Conservation (phyloP, 371 early-diverging fungal genomes). For the Saksenaea vasiformis region DNA sequence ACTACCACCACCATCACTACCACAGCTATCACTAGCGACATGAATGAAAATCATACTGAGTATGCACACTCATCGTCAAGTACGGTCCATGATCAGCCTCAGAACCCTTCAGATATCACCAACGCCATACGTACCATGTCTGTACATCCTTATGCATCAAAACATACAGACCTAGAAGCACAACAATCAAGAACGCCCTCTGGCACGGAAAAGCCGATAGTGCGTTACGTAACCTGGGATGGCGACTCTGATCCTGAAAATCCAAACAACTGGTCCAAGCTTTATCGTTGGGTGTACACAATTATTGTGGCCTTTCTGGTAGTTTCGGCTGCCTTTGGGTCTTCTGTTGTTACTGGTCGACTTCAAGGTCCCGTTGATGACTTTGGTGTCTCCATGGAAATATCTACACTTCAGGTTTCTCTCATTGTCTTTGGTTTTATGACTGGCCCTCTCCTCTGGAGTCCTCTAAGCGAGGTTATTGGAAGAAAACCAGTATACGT, state of each 20-base stretch:
- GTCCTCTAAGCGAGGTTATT: conserved; percentile 40
- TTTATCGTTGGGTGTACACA: conserved; percentile 32
- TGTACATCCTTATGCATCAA: conserved; percentile 7
- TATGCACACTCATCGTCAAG: background rate
- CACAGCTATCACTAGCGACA: background rate
- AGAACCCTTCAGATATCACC: background rate
- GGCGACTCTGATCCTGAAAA: conserved; percentile 38
- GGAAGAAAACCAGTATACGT: conserved; percentile 45
- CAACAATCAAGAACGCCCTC: background rate
- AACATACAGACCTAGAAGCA: conserved; percentile 11
- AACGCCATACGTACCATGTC: background rate
- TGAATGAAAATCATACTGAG: background rate
- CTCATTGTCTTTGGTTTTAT: conserved; percentile 51
- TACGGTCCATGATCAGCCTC: background rate
- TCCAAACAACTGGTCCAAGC: conserved; percentile 43
- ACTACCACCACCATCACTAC: background rate
- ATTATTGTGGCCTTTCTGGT: conserved; percentile 38
- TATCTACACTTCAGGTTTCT: conserved; percentile 44
- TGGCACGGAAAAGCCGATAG: conserved; percentile 16
- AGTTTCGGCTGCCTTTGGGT: conserved; percentile 45
- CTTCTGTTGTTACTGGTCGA: conserved; percentile 39
- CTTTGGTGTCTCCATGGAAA: conserved; percentile 36
- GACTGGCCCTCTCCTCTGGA: conserved; percentile 50
- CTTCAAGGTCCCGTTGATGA: conserved; percentile 24
- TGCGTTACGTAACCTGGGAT: conserved; percentile 40